Evolutionary conservation across 495 filamentous ascomycete species (phyloP).

Genomic region (Beverwykella pulmonaria): DNA sequence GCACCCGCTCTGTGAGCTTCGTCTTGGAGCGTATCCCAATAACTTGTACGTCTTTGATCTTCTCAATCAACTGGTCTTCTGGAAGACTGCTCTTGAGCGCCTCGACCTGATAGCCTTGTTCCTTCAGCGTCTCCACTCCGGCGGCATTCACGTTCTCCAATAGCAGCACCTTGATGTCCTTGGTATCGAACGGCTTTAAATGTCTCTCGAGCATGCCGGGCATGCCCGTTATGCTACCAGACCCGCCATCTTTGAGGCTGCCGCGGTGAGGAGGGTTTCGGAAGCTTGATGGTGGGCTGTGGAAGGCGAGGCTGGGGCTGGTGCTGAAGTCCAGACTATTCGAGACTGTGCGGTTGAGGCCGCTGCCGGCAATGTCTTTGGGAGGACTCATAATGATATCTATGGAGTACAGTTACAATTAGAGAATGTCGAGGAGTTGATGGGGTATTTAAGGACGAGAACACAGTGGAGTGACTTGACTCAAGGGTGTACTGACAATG

Average conservation of each 20-base stretch:
- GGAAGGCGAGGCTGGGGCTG: slow-evolving; percentile 67
- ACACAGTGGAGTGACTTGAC: background rate
- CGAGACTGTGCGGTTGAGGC: slow-evolving; percentile 20
- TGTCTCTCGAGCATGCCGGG: slow-evolving; percentile 61
- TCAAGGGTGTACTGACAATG: too few species aligned
- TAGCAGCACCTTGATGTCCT: slow-evolving; percentile 93
- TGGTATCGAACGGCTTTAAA: slow-evolving; percentile 91
- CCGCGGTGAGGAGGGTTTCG: slow-evolving; percentile 13
- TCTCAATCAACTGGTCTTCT: slow-evolving; percentile 93
- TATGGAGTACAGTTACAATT: background rate
- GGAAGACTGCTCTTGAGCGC: slow-evolving; percentile 83
- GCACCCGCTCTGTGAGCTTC: slow-evolving; percentile 81
- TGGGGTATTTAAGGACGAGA: background rate
- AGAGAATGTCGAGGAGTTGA: background rate
- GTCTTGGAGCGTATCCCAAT: slow-evolving; percentile 99
- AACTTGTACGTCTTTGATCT: slow-evolving; percentile 97
- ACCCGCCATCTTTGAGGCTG: slow-evolving; percentile 15
- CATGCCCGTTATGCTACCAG: background rate
- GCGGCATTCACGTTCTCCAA: slow-evolving; percentile 96
- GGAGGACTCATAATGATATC: slow-evolving; percentile 22
- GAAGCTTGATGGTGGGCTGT: slow-evolving; percentile 61
- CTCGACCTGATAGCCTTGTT: slow-evolving; percentile 96
- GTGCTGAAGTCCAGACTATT: slow-evolving; percentile 42
- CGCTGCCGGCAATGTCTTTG: slow-evolving; percentile 24
- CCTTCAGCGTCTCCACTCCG: slow-evolving; percentile 75